A percentile compares a stretch with the other conserved stretches of the same genome.
Evolutionary conservation across 139 green algal genomes (phyloP).

Genomic region (Chlamydomonas sphaeroides): DNA sequence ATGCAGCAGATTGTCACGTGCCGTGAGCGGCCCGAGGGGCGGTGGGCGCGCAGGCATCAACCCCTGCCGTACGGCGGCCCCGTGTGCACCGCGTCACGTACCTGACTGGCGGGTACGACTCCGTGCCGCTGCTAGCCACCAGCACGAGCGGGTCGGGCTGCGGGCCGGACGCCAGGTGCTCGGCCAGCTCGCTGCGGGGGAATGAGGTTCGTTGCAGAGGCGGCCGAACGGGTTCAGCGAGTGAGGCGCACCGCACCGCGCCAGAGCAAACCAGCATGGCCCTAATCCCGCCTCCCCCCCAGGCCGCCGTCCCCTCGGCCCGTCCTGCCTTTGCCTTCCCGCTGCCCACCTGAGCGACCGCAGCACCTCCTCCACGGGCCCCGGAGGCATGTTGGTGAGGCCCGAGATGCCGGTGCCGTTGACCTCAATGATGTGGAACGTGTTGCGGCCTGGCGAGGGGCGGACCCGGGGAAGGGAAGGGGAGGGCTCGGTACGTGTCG

Average conservation of each 20-base stretch:
- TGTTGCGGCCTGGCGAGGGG: conserved; percentile 28
- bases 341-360: conserved; percentile 18
- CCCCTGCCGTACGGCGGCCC: too few species aligned
- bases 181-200: conserved; percentile 14
- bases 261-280: too few species aligned
- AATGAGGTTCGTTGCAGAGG: not conserved
- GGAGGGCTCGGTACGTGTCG: too few species aligned
- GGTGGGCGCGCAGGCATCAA: too few species aligned
- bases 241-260: too few species aligned
- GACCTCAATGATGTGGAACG: conserved; percentile 55
- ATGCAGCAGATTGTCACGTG: too few species aligned
- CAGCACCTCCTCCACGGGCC: conserved; percentile 39
- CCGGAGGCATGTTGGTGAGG: conserved; percentile 46
- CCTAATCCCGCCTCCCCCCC: too few species aligned
- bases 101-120: conserved; percentile 33
- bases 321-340: too few species aligned
- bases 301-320: too few species aligned
- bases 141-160: conserved; percentile 30
- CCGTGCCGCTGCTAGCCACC: conserved; percentile 44
- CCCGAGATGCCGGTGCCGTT: conserved; percentile 52
- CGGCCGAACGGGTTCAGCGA: not conserved
- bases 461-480: too few species aligned
- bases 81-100: too few species aligned
- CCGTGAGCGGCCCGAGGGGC: too few species aligned
- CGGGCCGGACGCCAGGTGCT: not conserved